Conservation (phyloP, 2,329 filamentous ascomycete species). For the Huntiella abstrusa region DNA sequence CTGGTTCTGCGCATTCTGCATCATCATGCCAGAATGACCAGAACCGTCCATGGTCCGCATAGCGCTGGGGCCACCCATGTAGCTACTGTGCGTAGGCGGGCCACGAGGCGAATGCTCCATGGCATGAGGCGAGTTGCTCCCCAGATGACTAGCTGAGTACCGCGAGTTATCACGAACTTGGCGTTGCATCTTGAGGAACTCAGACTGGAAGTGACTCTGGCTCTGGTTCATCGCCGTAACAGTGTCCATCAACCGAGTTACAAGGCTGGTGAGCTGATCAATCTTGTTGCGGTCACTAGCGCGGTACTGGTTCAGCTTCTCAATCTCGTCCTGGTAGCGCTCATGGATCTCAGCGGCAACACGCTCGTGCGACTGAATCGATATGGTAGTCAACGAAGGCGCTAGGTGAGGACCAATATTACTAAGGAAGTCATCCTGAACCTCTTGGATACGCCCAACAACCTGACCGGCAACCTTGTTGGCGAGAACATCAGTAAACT, state of each 20-base stretch:
- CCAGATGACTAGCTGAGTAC: slow-evolving; percentile 9
- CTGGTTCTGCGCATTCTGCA: slow-evolving; percentile 36
- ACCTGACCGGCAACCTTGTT: slow-evolving; percentile 10
- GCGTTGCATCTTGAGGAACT: slow-evolving; percentile 36
- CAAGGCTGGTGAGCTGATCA: slow-evolving; percentile 48
- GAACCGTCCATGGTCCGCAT: not conserved
- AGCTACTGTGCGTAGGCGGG: slow-evolving; percentile 13
- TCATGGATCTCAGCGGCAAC: slow-evolving; percentile 50
- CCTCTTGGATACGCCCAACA: slow-evolving; percentile 49
- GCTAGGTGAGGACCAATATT: slow-evolving; percentile 44
- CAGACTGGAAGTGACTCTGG: slow-evolving; percentile 50
- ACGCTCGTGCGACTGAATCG: slow-evolving; percentile 47
- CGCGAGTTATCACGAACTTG: slow-evolving; percentile 9
- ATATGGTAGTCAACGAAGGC: slow-evolving; percentile 45
- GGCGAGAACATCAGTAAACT: slow-evolving; percentile 48
- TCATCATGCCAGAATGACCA: slow-evolving; percentile 15
- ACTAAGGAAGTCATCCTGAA: slow-evolving; percentile 50
- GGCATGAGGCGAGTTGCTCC: slow-evolving; percentile 11
- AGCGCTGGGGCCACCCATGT: slow-evolving; percentile 7
- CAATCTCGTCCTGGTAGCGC: slow-evolving; percentile 32
- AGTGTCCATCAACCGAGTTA: slow-evolving; percentile 47
- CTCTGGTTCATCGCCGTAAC: slow-evolving; percentile 49
- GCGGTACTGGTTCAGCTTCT: slow-evolving; percentile 31
- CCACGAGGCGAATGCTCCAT: slow-evolving; percentile 11
- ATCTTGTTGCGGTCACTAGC: slow-evolving; percentile 43